Evolutionary conservation across 139 green algal species (phyloP), one percentile per base, ranked within the genome.

Genomic region (Raphidocelis subcapitata): DNA sequence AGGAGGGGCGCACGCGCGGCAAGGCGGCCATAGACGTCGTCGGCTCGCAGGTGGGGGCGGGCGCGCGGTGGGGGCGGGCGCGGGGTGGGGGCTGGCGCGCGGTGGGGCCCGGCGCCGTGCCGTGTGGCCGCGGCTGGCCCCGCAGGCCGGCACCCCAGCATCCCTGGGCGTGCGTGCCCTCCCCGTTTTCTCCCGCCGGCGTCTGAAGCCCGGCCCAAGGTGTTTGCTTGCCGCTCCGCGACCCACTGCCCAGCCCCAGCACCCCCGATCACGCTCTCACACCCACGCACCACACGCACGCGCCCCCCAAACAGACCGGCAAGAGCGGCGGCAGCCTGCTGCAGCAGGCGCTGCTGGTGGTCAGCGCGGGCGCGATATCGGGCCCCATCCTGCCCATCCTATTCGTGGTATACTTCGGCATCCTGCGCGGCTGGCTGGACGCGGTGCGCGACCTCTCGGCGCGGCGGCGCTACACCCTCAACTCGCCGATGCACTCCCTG

Each of bases 21-120:
- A 98, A 98, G 80, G 94, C 94, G 18, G 93, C 94, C 35, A 94
- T 98, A 46, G 94, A 98, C 71, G 92, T 97, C 15, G 88, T 96
- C 21, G 91, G 89, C 33, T 84, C 89, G 2, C 92, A 97, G 79
- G 80, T 82, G 14, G 90, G 90, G 85, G 31, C 32, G 18, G 20
- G 41, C 8, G 8, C 12, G 41, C 8, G 41, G 41, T 49, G 41
- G 8, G n/a, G n/a, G n/a, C n/a, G n/a, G n/a, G n/a, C n/a, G n/a
- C n/a, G n/a, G n/a, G n/a, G n/a, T n/a, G n/a, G n/a, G n/a, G n/a
- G n/a, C n/a, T n/a, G n/a, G n/a, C n/a, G n/a, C n/a, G n/a, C n/a
- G n/a, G n/a, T n/a, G n/a, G n/a, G n/a, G n/a, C n/a, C n/a, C n/a
- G n/a, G n/a, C n/a, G n/a, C n/a, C n/a, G n/a, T n/a, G n/a, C n/a